Evolutionary conservation across 2,329 filamentous ascomycete species (phyloP), one percentile per base, ranked within the genome.

Genomic region (Aspergillus tamarii): DNA sequence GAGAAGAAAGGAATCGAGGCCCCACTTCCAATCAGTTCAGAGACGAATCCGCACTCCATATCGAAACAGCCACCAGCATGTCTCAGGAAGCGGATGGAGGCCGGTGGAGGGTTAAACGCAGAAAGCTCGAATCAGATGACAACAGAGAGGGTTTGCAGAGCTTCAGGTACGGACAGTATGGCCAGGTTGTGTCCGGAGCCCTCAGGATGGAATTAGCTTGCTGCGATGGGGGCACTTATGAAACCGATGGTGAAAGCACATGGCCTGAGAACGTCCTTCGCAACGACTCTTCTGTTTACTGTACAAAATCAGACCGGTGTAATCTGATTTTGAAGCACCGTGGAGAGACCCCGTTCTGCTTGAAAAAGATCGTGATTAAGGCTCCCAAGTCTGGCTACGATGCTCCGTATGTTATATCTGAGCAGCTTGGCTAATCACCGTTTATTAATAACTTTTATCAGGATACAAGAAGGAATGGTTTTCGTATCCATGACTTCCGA

Each of bases 391-490:
- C 86, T 50, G 91, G 92, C 59, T 97, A 93, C 77, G 94, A 93
- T 64, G 89, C 92, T 70, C 93, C 93, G 91, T 96, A 87, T 78
- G 92, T 87, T 63, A 45, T 36, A 56, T 45, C 43, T 43, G n/a
- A 30, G 19, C 14, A 12, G 34, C 46, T 16, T 48, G 28, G 60
- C 32, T 46, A 57, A 23, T 64, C 66, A 52, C 78, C 84, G 68
- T 83, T 71, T 57, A 62, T 62, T 66, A 58, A 61, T 53, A 9
- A 28, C n/a, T 26, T 39, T 59, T 16, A 60, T 54, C 74, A 94
- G 92, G 60, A 89, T 97, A 59, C 90, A 94, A 78, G 91, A 96
- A 84, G 94, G 95, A 52, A 90, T 97, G 85, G 87, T 98, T 1
- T 97, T 97, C 73, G 85, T 98, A 32, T 87, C 92, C 53, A 97